phyloP scores from a whole-genome alignment of 2,329 filamentous ascomycete species.

The Epichloe sibirici region DNA sequence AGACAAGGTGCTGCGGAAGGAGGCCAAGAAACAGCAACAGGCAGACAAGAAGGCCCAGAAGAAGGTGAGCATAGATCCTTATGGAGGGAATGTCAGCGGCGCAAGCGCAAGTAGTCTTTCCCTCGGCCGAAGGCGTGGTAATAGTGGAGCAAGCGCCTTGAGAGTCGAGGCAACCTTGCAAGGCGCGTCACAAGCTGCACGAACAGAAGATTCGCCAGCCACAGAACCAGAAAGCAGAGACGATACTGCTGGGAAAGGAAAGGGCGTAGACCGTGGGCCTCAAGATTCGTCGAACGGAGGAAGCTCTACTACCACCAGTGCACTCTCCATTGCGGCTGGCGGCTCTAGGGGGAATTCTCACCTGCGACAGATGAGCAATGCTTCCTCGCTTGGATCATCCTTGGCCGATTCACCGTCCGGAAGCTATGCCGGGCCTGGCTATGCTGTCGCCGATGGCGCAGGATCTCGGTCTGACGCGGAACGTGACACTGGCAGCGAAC shows the following conservation, averaged over 20 bases:
- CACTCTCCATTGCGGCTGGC: slow-evolving; percentile 35
- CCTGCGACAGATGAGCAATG: slow-evolving; percentile 72
- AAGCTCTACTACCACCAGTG: slow-evolving; percentile 22
- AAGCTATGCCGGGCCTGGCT: slow-evolving; percentile 31
- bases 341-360: slow-evolving; percentile 53
- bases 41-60: slow-evolving; percentile 68
- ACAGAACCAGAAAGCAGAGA: slow-evolving; percentile 19
- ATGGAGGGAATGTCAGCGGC: slow-evolving; percentile 22
- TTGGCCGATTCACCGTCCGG: slow-evolving; percentile 52
- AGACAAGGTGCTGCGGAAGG: slow-evolving; percentile 43
- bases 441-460: slow-evolving; percentile 19
- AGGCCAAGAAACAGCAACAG: slow-evolving; percentile 76
- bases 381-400: slow-evolving; percentile 74
- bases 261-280: slow-evolving; percentile 48
- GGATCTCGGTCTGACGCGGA: slow-evolving; percentile 40
- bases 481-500: slow-evolving; percentile 46
- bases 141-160: slow-evolving; percentile 47
- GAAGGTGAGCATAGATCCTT: slow-evolving; percentile 35
- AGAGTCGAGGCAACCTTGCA: slow-evolving; percentile 43
- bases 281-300: slow-evolving; percentile 15
- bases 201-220: slow-evolving; percentile 11
- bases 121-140: slow-evolving; percentile 44
- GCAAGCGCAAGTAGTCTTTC: slow-evolving; percentile 54
- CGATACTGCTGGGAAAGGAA: slow-evolving; percentile 46
- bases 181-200: slow-evolving; percentile 23